phyloP scores from a whole-genome alignment of 225 moss, liverwort and hornwort species.

The Bryoerythrophyllum caledonicum region DNA sequence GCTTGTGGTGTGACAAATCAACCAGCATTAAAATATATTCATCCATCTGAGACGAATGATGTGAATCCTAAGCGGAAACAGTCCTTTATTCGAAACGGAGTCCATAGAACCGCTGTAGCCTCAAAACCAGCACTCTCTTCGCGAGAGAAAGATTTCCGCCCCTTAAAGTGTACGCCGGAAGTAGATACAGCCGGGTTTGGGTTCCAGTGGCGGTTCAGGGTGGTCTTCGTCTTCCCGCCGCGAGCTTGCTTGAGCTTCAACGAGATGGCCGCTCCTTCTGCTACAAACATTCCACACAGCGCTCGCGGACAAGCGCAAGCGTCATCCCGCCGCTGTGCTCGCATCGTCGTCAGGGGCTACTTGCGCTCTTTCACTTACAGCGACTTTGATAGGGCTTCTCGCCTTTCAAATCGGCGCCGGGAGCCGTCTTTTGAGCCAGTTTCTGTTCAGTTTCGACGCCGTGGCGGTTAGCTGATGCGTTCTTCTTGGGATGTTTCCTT shows the following conservation, averaged over 20 bases:
- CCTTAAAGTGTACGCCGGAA: fast-evolving
- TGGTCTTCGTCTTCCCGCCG: not conserved
- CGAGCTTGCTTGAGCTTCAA: not conserved
- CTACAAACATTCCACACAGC: not conserved
- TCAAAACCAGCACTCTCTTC: too few relatives aligned
- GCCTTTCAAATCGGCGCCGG: not conserved
- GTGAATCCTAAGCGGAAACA: too few relatives aligned
- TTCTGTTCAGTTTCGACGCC: not conserved
- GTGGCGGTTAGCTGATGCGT: not conserved
- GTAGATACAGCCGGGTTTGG: not conserved
- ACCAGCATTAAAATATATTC: too few relatives aligned
- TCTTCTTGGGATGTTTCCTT: not conserved
- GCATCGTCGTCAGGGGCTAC: too few relatives aligned
- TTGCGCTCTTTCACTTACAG: not conserved
- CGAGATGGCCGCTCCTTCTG: not conserved
- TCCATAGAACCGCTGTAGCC: too few relatives aligned
- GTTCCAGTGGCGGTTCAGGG: not conserved
- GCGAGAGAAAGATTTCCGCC: too few relatives aligned
- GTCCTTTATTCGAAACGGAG: too few relatives aligned
- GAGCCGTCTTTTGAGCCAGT: not conserved
- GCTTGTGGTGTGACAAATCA: too few relatives aligned
- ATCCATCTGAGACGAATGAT: too few relatives aligned
- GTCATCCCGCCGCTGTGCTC: not conserved
- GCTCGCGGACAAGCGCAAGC: too few relatives aligned
- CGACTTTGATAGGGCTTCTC: not conserved